Evolutionary conservation across 805 yeast species (phyloP).

Genomic region (Osmozyma mogii): DNA sequence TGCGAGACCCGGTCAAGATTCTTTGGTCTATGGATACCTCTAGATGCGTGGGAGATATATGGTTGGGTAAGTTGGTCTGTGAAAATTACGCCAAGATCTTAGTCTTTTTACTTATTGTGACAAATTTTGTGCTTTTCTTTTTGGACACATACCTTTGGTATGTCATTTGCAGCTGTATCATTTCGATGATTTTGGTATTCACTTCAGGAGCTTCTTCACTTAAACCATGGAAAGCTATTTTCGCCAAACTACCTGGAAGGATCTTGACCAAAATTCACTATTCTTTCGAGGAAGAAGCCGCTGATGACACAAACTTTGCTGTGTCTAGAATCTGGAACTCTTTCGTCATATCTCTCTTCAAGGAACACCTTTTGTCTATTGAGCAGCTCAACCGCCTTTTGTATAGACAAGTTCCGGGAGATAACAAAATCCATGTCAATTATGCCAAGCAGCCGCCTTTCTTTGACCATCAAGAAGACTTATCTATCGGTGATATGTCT

Average conservation of each 20-base stretch:
- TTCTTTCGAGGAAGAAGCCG: conserved; percentile 1
- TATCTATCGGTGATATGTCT: conserved; percentile 21
- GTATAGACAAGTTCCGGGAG: conserved; percentile 14
- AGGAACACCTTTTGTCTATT: conserved; percentile 34
- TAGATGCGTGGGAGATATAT: conserved; percentile 20
- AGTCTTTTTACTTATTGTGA: conserved; percentile 16
- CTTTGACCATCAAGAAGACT: conserved; percentile 43
- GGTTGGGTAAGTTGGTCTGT: conserved; percentile 19
- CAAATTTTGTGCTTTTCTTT: conserved; percentile 27
- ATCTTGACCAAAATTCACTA: conserved; percentile 20
- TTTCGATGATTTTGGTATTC: conserved; percentile 25
- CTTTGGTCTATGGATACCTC: conserved; percentile 19
- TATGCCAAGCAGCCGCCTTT: conserved; percentile 40
- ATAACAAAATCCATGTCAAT: conserved; percentile 9
- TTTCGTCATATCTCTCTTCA: conserved; percentile 11
- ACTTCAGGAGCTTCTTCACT: conserved; percentile 26
- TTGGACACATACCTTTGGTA: conserved; percentile 36
- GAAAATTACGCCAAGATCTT: conserved; percentile 20
- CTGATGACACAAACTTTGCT: conserved; percentile 1
- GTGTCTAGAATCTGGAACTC: conserved; percentile 13
- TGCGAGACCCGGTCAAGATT: conserved; percentile 26
- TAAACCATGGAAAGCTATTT: conserved; percentile 32
- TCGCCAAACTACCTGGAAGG: conserved; percentile 27
- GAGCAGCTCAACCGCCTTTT: conserved; percentile 32
- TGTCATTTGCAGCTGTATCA: conserved; percentile 27